Base-by-base conservation (phyloP, 768 basidiomycete genomes). In the Lactarius quietus region DNA sequence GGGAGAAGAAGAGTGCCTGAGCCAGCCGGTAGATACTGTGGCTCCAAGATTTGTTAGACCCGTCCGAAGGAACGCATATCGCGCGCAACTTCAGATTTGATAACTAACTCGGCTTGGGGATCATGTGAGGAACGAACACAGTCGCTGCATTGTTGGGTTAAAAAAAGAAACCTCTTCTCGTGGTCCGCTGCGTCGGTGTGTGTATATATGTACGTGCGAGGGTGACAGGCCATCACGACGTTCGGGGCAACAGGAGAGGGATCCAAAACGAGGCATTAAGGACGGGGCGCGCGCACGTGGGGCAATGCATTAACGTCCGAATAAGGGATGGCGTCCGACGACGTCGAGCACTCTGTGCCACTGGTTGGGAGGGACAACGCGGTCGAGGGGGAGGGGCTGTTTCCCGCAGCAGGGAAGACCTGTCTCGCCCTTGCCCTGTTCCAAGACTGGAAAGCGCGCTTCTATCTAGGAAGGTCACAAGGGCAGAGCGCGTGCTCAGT, bases 401-500 rank as follows among this genome's bases (percentile, higher is more conserved):
- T 20, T 43, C 43, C 43, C 43, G n/a, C 10, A 48, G 48, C 26
- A 51, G 23, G 48, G 48, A 51, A 51, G 48, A 15, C 23, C 23
- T 26, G 3, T 51, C 48, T 26, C 23, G 48, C 23, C 23, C 48
- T 26, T 48, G 48, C 48, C 48, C 48, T 51, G 48, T 26, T 51
- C 48, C 48, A 51, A 6, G 48, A 26, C 12, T 12, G 48, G 48
- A 51, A 51, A 26, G 5, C 0, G 26, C 5, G 9, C 2, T 28
- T 51, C n/a, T 23, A 14, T 10, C n/a, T 23, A 54, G 31, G 29
- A n/a, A 18, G 33, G 59, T 65, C 64, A 65, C 33, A 15, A 43
- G 41, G 23, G 63, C 26, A 26, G 38, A n/a, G 45, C 20, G 39
- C 61, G 12, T 41, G 60, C 48, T 36, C 23, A 53, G 38, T 41